A percentile compares a stretch with the other conserved stretches of the same genome.
phyloP scores from a whole-genome alignment of 345 rosid species.

The Citrus sp. region DNA sequence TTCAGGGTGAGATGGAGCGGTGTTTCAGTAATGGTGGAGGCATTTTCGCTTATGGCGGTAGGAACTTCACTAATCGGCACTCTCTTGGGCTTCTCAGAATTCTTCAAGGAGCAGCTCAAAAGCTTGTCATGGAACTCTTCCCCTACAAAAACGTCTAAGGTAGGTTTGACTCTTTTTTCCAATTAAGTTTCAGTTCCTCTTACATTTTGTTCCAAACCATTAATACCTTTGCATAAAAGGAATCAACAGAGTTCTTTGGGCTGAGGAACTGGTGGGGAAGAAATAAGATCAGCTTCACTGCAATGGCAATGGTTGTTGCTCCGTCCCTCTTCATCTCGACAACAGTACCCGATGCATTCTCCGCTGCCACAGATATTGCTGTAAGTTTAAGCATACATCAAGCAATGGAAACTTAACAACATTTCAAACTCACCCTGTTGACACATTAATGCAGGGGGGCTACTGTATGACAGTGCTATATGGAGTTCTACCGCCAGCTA shows the following conservation, averaged over 20 bases:
- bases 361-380: slow-evolving; percentile 61
- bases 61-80: slow-evolving; percentile 30
- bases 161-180: not conserved
- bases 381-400: slow-evolving; percentile 30
- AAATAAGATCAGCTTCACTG: slow-evolving; percentile 37
- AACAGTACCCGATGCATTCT: slow-evolving; percentile 58
- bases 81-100: slow-evolving; percentile 58
- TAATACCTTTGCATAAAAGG: slow-evolving; percentile 6
- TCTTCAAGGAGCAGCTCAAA: slow-evolving; percentile 59
- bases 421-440: not conserved
- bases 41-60: no score
- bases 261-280: slow-evolving; percentile 34
- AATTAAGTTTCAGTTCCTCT: not conserved
- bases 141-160: slow-evolving; percentile 18
- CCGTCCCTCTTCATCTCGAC: slow-evolving; percentile 55
- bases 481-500: slow-evolving; percentile 69
- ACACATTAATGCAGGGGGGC: slow-evolving; percentile 45
- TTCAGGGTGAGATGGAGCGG: not conserved
- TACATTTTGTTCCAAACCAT: not conserved
- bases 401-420: not conserved
- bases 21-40: no score
- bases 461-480: slow-evolving; percentile 65
- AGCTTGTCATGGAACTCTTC: slow-evolving; percentile 16
- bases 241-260: slow-evolving; percentile 12
- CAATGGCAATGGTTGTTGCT: slow-evolving; percentile 41